phyloP scores from a whole-genome alignment of 768 basidiomycete genomes.

The Lyophyllum semitale region DNA sequence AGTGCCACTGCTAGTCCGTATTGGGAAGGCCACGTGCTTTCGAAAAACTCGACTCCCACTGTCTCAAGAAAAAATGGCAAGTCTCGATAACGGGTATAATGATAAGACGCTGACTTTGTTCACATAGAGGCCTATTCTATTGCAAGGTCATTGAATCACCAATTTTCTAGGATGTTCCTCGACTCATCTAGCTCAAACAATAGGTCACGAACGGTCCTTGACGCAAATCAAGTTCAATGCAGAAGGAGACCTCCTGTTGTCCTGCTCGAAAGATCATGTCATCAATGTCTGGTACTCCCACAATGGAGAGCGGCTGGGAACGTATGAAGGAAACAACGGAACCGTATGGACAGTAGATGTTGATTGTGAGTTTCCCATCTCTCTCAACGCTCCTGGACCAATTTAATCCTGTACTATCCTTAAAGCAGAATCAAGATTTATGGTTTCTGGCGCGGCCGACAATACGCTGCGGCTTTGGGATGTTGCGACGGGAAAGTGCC shows the following conservation, averaged over 20 bases:
- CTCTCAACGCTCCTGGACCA: neutral
- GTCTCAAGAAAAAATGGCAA: conserved; percentile 33
- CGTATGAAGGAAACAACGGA: conserved; percentile 95
- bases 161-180: neutral
- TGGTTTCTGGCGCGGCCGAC: conserved; percentile 93
- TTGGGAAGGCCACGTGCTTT: conserved; percentile 21
- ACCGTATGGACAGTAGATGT: conserved; percentile 96
- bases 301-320: conserved; percentile 96
- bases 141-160: conserved; percentile 52
- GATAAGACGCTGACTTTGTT: neutral
- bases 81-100: conserved; percentile 1
- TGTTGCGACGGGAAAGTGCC: conserved; percentile 86
- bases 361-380: conserved; percentile 68
- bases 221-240: conserved; percentile 97
- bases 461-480: conserved; percentile 91
- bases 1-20: conserved; percentile 6
- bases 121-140: conserved; percentile 67
- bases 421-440: conserved; percentile 76
- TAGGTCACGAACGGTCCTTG: conserved; percentile 95
- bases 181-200: conserved; percentile 15
- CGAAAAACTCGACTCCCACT: conserved; percentile 15
- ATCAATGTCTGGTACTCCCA: conserved; percentile 98
- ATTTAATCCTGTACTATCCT: neutral
- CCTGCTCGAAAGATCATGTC: conserved; percentile 91
- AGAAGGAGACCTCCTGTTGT: conserved; percentile 95